Conservation (phyloP, 2,329 filamentous ascomycete species). For the Aureobasidium lini region DNA sequence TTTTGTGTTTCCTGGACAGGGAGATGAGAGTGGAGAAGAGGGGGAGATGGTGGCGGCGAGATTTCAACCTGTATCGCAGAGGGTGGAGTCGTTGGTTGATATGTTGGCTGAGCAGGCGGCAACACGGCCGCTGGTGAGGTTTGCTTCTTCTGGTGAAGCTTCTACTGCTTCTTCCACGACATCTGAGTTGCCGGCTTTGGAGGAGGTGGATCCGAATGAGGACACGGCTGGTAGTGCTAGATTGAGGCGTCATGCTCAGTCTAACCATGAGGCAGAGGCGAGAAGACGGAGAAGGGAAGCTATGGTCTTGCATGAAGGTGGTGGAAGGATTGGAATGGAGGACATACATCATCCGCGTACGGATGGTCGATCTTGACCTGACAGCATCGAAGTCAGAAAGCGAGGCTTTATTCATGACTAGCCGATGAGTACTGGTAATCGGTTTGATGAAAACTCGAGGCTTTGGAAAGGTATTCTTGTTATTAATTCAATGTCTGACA, state of each 20-base stretch:
- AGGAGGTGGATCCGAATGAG: conserved; percentile 16
- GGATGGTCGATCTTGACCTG: background rate
- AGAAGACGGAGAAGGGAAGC: conserved; percentile 70
- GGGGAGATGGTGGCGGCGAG: background rate
- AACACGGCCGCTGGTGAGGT: background rate
- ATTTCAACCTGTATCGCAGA: conserved; percentile 4
- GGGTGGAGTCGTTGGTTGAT: conserved; percentile 1
- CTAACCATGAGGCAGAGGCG: conserved; percentile 54
- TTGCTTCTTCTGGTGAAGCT: background rate
- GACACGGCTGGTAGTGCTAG: conserved; percentile 32
- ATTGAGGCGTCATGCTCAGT: conserved; percentile 48
- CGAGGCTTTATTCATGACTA: background rate
- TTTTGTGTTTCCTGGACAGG: background rate
- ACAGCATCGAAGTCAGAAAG: too few relatives aligned
- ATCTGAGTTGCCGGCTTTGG: conserved; percentile 27
- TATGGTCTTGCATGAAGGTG: conserved; percentile 87
- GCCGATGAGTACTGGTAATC: too few relatives aligned
- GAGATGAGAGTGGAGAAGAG: background rate
- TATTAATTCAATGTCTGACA: background rate
- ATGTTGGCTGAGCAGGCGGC: conserved; percentile 1
- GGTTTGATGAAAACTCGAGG: too few relatives aligned
- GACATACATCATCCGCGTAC: conserved; percentile 56
- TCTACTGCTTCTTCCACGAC: conserved; percentile 16
- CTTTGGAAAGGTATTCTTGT: background rate
- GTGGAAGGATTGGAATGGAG: conserved; percentile 60